Base-by-base conservation (phyloP, 441 rosid genomes). In the Pelargonium citronellum region DNA sequence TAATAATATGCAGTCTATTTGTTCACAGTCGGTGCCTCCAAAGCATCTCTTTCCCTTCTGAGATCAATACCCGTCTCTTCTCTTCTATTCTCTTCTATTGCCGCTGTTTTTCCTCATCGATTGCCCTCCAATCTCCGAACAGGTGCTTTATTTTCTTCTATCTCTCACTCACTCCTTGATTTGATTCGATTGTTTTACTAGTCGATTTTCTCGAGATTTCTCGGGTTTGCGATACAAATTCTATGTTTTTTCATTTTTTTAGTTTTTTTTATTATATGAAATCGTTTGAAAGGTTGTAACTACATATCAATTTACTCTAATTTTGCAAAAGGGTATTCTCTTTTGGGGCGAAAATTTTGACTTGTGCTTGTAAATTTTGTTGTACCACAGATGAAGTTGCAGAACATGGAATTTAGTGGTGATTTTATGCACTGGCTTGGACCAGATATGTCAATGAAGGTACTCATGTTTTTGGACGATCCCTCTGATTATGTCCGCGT, bases 401-500 rank as follows among this genome's bases (percentile, higher is more conserved):
- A 63, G 67, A 67, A 66, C 13, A 80, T 75, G 86, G 81, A 73
- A 47, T 55, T n/a, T 53, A 19, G 73, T 16, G 69, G 77, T 12
- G 85, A 83, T 78, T 79, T 83, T 57, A 43, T 81, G 51, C 64
- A 74, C 41, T 71, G 69, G 68, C 85, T 83, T 62, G 89, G 81
- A 64, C 73, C 39, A 39, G 83, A 80, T 72, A 72, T 74, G 78
- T 72, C 85, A 1, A 34, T 67, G 3, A 44, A 81, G 66, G 74
- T 85, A 46, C 66, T 85, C 69, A 53, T 71, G 74, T 75, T 65
- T 66, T 79, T 83, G 78, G 86, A 83, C 47, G 85, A 83, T 67
- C 85, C 87, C n/a, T 75, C 83, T 74, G 86, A 85, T 74, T 79
- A 79, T 44, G 79, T 71, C 39, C 85, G 84, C n/a, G 78, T 70